phyloP scores from a whole-genome alignment of 768 basidiomycete genomes.

The Panellus pusillus region DNA sequence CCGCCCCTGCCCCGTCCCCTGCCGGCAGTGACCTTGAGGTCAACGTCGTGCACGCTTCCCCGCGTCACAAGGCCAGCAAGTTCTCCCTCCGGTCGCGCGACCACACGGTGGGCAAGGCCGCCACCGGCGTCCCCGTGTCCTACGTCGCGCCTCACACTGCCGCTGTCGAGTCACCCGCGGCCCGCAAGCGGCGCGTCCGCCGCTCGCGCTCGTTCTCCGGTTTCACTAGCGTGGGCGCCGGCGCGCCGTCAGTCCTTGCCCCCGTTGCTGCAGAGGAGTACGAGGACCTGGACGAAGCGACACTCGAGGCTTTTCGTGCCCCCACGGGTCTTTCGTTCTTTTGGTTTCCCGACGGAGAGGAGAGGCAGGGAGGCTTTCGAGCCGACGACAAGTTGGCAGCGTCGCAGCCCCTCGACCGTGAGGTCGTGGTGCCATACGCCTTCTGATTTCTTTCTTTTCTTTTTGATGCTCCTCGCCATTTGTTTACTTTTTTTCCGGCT shows the following conservation, averaged over 20 bases:
- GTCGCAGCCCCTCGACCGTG: too few relatives aligned
- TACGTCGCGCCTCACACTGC: neutral
- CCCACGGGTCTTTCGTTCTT: too few relatives aligned
- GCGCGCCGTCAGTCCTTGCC: too few relatives aligned
- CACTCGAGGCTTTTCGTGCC: slow-evolving; percentile 5
- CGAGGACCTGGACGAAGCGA: slow-evolving; percentile 4
- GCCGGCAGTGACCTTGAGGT: neutral
- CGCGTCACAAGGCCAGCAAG: slow-evolving; percentile 1
- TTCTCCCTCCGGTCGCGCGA: slow-evolving; percentile 12
- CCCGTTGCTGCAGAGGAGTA: neutral
- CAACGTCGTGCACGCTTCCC: neutral
- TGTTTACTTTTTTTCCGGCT: too few relatives aligned
- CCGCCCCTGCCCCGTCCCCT: neutral
- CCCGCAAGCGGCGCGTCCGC: slow-evolving; percentile 1
- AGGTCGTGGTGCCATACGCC: too few relatives aligned
- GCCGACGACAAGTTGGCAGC: too few relatives aligned
- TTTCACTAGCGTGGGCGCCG: slow-evolving; percentile 10
- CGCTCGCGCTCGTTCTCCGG: slow-evolving; percentile 18
- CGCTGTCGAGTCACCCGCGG: too few relatives aligned
- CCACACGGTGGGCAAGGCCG: neutral
- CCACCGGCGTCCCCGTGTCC: neutral
- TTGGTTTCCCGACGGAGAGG: too few relatives aligned
- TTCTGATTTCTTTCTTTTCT: too few relatives aligned
- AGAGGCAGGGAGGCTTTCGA: too few relatives aligned
- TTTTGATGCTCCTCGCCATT: too few relatives aligned